phyloP scores from a whole-genome alignment of 2,329 filamentous ascomycete genomes.

The Aureobasidium pullulans region DNA sequence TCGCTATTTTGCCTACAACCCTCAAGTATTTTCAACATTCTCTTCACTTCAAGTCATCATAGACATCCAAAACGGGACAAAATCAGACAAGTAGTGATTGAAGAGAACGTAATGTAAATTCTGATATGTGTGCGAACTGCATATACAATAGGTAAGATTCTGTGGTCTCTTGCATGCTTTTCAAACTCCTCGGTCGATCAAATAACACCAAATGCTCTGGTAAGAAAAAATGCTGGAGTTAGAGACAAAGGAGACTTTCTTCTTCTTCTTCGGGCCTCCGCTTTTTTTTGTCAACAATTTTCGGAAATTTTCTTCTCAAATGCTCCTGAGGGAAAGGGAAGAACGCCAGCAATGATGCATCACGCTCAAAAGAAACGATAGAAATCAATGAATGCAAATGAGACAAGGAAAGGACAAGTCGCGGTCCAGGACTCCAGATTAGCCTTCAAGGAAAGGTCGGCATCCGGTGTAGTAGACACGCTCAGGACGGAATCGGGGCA shows the following conservation, averaged over 20 bases:
- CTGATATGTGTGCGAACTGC: constrained; percentile 7
- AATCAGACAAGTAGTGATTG: not conserved
- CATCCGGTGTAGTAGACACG: constrained; percentile 12
- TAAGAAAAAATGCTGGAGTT: not conserved
- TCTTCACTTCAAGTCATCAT: constrained; percentile 6
- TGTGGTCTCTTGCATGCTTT: not conserved
- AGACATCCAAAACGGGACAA: not conserved
- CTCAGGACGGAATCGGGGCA: constrained; percentile 4
- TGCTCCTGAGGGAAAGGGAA: not conserved
- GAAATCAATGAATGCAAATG: not conserved
- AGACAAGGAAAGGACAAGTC: not conserved
- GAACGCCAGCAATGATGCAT: constrained; percentile 7
- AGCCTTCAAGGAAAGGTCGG: constrained; percentile 8
- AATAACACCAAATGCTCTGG: not conserved
- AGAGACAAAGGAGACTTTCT: not conserved
- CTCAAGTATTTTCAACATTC: not conserved
- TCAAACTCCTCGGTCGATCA: not conserved
- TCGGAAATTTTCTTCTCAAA: not conserved
- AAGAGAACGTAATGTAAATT: constrained; percentile 1
- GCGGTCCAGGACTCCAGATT: not conserved
- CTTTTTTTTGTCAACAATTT: constrained; percentile 3
- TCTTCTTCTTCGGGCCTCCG: not conserved
- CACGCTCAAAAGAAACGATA: constrained; percentile 1
- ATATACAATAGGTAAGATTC: constrained; percentile 8
- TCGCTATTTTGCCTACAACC: not conserved